Conservation (phyloP, 768 basidiomycete genomes). For the Naganishia kalamii region DNA sequence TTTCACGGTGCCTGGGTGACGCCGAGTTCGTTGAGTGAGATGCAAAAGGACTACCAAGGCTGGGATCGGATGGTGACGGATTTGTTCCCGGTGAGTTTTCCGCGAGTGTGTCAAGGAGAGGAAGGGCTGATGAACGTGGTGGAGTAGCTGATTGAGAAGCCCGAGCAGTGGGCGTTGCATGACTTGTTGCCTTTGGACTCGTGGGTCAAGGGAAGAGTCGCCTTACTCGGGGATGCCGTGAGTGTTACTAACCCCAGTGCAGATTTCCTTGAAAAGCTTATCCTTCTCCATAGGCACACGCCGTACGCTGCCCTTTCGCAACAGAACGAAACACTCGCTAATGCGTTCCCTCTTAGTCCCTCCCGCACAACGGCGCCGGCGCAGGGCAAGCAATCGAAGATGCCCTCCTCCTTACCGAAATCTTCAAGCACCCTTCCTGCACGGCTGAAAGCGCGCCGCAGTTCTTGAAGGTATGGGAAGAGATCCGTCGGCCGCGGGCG, state of each 20-base stretch:
- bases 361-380: constrained; percentile 6
- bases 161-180: constrained; percentile 9
- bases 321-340: neutral
- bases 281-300: neutral
- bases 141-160: constrained; percentile 8
- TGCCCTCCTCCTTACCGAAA: constrained; percentile 5
- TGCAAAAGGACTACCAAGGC: constrained; percentile 4
- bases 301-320: neutral
- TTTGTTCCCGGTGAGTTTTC: neutral
- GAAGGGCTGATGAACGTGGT: neutral
- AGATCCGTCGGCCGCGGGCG: neutral
- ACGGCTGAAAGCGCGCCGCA: neutral
- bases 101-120: neutral
- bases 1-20: constrained; percentile 10
- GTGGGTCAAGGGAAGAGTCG: neutral
- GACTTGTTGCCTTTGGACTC: neutral
- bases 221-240: neutral
- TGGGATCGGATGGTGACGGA: constrained; percentile 1
- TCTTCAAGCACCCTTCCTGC: neutral
- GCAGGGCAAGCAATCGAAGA: constrained; percentile 18
- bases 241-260: neutral
- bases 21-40: neutral
- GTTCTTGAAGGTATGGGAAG: constrained; percentile 8
- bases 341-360: neutral
- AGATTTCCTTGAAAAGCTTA: neutral